Percentiles rank a stretch among this genome's conserved stretches.
Conservation (phyloP, 495 filamentous ascomycete genomes). For the Podospora sp. region DNA sequence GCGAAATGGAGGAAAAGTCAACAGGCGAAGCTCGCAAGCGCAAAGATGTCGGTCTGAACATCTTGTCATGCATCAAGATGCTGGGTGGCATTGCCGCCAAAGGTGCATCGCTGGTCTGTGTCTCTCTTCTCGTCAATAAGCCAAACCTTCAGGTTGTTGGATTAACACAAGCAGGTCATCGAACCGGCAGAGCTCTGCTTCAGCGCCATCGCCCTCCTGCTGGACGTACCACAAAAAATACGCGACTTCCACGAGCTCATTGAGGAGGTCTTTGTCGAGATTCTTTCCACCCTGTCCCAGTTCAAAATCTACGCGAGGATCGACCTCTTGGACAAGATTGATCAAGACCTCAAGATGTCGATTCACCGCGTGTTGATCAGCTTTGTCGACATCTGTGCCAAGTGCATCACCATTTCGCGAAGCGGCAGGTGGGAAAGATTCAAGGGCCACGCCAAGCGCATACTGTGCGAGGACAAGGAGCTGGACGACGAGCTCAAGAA, state of each 20-base stretch:
- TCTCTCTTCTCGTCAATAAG: neutral
- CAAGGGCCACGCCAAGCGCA: slow-evolving; percentile 9
- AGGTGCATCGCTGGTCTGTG: neutral
- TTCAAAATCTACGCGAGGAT: slow-evolving; percentile 13
- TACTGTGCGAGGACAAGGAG: slow-evolving; percentile 1
- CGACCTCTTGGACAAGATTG: neutral
- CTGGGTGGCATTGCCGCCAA: neutral
- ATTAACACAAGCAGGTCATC: neutral
- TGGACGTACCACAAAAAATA: slow-evolving; percentile 7
- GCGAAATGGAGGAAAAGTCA: neutral
- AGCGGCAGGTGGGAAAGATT: slow-evolving; percentile 7
- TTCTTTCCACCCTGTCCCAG: neutral
- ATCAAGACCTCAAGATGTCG: neutral
- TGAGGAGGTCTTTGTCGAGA: neutral
- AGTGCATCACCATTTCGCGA: neutral
- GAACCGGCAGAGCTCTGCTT: neutral
- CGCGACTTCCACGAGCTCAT: slow-evolving; percentile 4
- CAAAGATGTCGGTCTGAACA: slow-evolving; percentile 4
- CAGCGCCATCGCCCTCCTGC: slow-evolving; percentile 8
- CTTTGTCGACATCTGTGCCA: slow-evolving; percentile 8
- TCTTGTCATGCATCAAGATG: slow-evolving; percentile 5
- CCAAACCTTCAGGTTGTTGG: neutral
- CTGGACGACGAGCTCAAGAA: slow-evolving; percentile 2
- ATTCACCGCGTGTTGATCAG: slow-evolving; percentile 13
- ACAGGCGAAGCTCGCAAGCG: neutral